These are phyloP conservation scores for Xylariaceae sp. DNA, from an alignment of 2,329 filamentous ascomycete species.

Conservation along the genomic window DNA sequence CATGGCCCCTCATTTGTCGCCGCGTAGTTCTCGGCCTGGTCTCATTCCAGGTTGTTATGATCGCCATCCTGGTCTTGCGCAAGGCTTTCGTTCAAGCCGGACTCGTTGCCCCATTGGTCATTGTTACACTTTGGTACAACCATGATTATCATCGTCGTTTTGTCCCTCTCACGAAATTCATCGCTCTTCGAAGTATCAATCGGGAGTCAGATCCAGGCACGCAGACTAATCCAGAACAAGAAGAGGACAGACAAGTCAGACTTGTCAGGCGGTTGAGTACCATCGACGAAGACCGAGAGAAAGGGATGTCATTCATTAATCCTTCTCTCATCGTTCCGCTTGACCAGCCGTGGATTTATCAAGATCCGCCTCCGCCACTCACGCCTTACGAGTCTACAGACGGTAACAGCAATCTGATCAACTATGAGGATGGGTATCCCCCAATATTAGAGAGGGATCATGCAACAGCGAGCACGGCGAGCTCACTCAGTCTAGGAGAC, in stretches of 20 bases:
- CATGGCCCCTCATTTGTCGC: slow-evolving; percentile 96
- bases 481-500: slow-evolving; percentile 29
- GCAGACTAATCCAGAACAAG: slow-evolving; percentile 40
- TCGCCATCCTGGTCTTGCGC: slow-evolving; percentile 75
- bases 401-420: slow-evolving; percentile 9
- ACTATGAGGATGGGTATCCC: slow-evolving; percentile 8
- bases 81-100: slow-evolving; percentile 69
- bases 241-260: slow-evolving; percentile 35
- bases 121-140: slow-evolving; percentile 83
- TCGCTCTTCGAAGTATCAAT: slow-evolving; percentile 82
- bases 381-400: slow-evolving; percentile 18
- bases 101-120: slow-evolving; percentile 70
- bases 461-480: slow-evolving; percentile 25
- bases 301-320: slow-evolving; percentile 68
- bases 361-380: slow-evolving; percentile 46
- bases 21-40: slow-evolving; percentile 81
- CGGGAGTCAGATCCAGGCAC: slow-evolving; percentile 52
- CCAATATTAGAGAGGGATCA: slow-evolving; percentile 8
- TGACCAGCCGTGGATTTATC: slow-evolving; percentile 67
- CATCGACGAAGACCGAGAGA: slow-evolving; percentile 68
- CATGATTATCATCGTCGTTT: slow-evolving; percentile 78
- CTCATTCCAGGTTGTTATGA: slow-evolving; percentile 88
- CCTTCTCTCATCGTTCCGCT: slow-evolving; percentile 68
- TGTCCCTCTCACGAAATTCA: slow-evolving; percentile 85
- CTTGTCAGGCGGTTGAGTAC: slow-evolving; percentile 56